phyloP scores from a whole-genome alignment of 2,329 filamentous ascomycete species.

The Phyllosticta citribraziliensis region DNA sequence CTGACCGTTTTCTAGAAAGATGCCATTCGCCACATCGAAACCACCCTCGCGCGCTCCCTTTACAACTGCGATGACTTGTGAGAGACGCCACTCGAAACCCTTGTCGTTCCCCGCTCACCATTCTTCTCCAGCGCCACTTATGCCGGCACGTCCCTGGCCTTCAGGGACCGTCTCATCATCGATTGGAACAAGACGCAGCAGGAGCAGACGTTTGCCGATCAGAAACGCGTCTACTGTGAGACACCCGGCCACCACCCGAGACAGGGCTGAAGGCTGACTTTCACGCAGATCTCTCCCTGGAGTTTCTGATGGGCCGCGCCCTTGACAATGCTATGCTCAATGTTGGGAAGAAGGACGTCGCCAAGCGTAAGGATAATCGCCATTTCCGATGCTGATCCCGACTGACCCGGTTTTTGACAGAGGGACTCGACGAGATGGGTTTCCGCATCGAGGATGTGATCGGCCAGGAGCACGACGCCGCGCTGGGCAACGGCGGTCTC shows the following conservation, averaged over 20 bases:
- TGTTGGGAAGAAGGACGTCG: slow-evolving; percentile 74
- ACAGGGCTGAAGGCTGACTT: slow-evolving; percentile 13
- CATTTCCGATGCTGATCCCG: neutral
- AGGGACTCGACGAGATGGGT: slow-evolving; percentile 77
- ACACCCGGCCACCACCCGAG: neutral
- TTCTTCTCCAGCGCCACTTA: slow-evolving; percentile 59
- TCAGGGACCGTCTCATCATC: slow-evolving; percentile 83
- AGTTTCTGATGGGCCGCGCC: slow-evolving; percentile 94
- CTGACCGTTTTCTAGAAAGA: slow-evolving; percentile 47
- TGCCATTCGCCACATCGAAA: slow-evolving; percentile 89
- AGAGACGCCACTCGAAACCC: slow-evolving; percentile 12
- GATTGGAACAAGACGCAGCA: slow-evolving; percentile 99
- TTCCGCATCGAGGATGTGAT: slow-evolving; percentile 97
- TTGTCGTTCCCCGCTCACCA: slow-evolving; percentile 7
- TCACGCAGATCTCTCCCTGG: slow-evolving; percentile 67
- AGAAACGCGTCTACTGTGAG: slow-evolving; percentile 85
- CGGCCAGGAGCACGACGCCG: slow-evolving; percentile 88
- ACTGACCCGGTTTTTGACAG: slow-evolving; percentile 35
- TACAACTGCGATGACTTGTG: slow-evolving; percentile 92
- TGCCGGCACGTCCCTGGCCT: slow-evolving; percentile 79
- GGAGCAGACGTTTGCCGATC: slow-evolving; percentile 79
- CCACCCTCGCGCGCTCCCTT: slow-evolving; percentile 85
- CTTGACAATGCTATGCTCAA: slow-evolving; percentile 99
- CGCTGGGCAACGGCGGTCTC: slow-evolving; percentile 89
- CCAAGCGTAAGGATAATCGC: slow-evolving; percentile 51